These are phyloP conservation scores for Gnomoniopsis smithogilvyi DNA, from an alignment of 2,329 filamentous ascomycete species.

Conservation along the genomic window DNA sequence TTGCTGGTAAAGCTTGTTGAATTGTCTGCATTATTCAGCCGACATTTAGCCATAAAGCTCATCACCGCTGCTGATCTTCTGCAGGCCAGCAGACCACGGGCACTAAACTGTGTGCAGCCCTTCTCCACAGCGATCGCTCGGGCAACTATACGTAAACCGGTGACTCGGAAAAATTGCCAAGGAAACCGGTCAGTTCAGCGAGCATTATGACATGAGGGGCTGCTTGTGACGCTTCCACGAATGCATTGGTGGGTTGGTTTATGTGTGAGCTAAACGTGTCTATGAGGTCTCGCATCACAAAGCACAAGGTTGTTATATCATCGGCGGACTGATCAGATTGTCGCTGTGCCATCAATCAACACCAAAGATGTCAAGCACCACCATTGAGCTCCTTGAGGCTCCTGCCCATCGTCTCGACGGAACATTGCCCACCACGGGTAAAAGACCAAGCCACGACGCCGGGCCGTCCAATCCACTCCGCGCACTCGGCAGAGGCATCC, in stretches of 20 bases:
- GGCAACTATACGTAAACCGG: neutral
- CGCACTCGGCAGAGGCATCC: neutral
- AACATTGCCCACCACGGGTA: neutral
- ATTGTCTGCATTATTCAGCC: too few relatives aligned
- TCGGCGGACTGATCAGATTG: too few relatives aligned
- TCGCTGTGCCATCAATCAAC: neutral
- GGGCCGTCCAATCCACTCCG: neutral
- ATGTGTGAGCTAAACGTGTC: neutral
- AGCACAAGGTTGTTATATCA: too few relatives aligned
- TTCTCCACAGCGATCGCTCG: too few relatives aligned
- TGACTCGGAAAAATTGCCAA: neutral
- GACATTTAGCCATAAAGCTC: too few relatives aligned
- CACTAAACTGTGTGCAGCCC: too few relatives aligned
- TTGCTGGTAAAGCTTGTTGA: too few relatives aligned
- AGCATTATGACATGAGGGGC: neutral
- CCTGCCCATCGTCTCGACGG: neutral
- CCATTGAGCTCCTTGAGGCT: conserved; percentile 9
- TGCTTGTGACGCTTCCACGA: too few relatives aligned
- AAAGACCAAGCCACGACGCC: neutral
- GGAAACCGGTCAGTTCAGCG: neutral
- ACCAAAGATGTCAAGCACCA: conserved; percentile 1
- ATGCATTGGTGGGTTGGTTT: too few relatives aligned
- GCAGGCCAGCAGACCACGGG: too few relatives aligned
- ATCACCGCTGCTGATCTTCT: too few relatives aligned
- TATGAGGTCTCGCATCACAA: neutral